Base-by-base conservation (phyloP, 2,329 filamentous ascomycete species). In the Pseudogymnoascus sp. region DNA sequence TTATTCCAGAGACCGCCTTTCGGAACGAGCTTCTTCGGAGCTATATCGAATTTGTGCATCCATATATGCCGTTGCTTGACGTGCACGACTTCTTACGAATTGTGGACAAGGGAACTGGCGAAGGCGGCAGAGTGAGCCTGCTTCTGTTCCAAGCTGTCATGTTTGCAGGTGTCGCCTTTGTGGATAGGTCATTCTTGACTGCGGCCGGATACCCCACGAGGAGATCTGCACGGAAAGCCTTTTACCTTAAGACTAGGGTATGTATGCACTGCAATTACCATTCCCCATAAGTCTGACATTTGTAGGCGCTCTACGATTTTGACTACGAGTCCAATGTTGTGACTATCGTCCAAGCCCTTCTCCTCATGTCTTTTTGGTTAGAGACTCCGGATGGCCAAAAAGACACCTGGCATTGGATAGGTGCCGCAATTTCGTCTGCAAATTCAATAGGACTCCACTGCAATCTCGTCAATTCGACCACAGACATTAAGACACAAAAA, bases 371-470 rank as follows among this genome's bases (percentile, higher is more conserved):
- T 1, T 96, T 95, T 74, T 96, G 92, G 89, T 96, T 96, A 73
- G 92, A 96, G 75, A 95, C 90, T 22, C 91, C 92, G 0, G 91
- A 96, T 76, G 93, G 96, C 74, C 91, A 96, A 73, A 96, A 96
- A 75, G 92, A 96, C 73, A 96, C 91, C 41, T 96, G 93, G 89
- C 91, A 96, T 72, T 96, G 92, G 92, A 95, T 96, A 89, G 93
- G 92, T 24, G 90, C 96, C 46, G 92, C 91, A 59, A 89, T 96
- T 65, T 96, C 91, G 11, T 79, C 96, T 61, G 91, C 91, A 59
- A 90, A 96, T 75, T 96, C 91, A 11, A 96, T 96, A 68, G 92
- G 92, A 10, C 81, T 96, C 16, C 91, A 97, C 75, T 89, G 91
- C 67, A 90, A 96, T 70, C 91, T 91, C 6, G 35, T 31, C 19